phyloP scores from a whole-genome alignment of 2,329 filamentous ascomycete species.

The Aspergillus novofumigatus region DNA sequence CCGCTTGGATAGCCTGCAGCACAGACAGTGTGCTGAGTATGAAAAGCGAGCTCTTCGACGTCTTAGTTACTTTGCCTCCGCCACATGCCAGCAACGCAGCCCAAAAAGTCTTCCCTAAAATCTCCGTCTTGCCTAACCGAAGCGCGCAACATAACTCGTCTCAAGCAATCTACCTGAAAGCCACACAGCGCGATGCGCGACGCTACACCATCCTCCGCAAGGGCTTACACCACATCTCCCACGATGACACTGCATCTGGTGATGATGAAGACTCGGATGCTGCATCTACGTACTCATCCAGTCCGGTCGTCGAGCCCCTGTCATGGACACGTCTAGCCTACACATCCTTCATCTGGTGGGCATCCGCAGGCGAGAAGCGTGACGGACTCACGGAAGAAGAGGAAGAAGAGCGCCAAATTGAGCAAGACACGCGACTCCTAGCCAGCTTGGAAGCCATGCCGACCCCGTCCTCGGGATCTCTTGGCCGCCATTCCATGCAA shows the following conservation, averaged over 20 bases:
- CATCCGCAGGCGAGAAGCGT: constrained; percentile 59
- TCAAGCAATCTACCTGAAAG: constrained; percentile 55
- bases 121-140: constrained; percentile 59
- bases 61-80: constrained; percentile 77
- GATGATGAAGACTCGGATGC: constrained; percentile 37
- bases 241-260: constrained; percentile 17
- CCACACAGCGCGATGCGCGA: constrained; percentile 83
- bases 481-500: constrained; percentile 24
- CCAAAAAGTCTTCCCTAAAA: constrained; percentile 68
- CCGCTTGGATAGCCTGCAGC: constrained; percentile 88
- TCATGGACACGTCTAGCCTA: constrained; percentile 60
- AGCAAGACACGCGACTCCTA: constrained; percentile 42
- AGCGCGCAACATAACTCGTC: constrained; percentile 46
- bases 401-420: constrained; percentile 44
- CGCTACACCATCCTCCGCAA: constrained; percentile 68
- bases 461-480: constrained; percentile 21
- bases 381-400: constrained; percentile 52
- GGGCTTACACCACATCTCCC: constrained; percentile 48
- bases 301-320: constrained; percentile 50
- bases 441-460: constrained; percentile 33
- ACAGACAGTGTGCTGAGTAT: constrained; percentile 88
- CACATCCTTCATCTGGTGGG: constrained; percentile 64
- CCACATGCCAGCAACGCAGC: constrained; percentile 54
- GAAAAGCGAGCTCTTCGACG: constrained; percentile 83
- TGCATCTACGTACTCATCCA: constrained; percentile 41